Base-by-base conservation (phyloP, 2,329 filamentous ascomycete genomes). In the Colletotrichum neosansevieriae region DNA sequence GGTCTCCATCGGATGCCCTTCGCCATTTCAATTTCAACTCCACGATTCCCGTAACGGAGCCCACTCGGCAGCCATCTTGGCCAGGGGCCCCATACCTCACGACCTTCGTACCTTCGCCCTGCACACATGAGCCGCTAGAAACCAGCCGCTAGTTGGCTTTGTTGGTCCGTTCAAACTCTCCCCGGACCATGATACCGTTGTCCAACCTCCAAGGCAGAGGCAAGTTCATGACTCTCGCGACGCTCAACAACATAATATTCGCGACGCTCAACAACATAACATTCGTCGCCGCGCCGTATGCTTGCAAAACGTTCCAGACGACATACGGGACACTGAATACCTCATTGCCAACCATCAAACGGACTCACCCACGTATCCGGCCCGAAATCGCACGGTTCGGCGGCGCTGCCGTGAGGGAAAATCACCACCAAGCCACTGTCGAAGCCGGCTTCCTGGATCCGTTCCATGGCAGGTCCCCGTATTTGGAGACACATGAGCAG, bases 141-240 rank as follows among this genome's bases (percentile, higher is more conserved):
- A n/a, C 15, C 32, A 56, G 47, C 58, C 40, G 49, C 58, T 54
- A 32, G 29, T 54, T 47, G 24, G 17, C 32, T 17, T 32, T 32
- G 49, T 29, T 34, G 24, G 49, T 38, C 59, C 29, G 29, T 15
- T 51, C 40, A 47, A 53, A 63, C 15, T 49, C 19, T 64, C 59
- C 59, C 59, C 53, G 42, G 58, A 62, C 64, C 53, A 57, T 67
- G 59, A 45, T 67, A 29, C 11, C 51, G 38, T 21, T n/a, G 9
- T 36, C 40, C 47, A 67, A 58, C 59, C 44, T 67, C 53, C 64
- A 67, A 67, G 64, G 64, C 59, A 58, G 59, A 50, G 36, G 44
- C 59, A 53, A 24, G 17, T 38, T 58, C 64, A 58, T 58, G 51
- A 67, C 64, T 63, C 45, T 58, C 24, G 13, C 15, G 4, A 19